Evolutionary conservation across 495 filamentous ascomycete species (phyloP), one percentile per base, ranked within the genome.

Genomic region (Podospora anserina): DNA sequence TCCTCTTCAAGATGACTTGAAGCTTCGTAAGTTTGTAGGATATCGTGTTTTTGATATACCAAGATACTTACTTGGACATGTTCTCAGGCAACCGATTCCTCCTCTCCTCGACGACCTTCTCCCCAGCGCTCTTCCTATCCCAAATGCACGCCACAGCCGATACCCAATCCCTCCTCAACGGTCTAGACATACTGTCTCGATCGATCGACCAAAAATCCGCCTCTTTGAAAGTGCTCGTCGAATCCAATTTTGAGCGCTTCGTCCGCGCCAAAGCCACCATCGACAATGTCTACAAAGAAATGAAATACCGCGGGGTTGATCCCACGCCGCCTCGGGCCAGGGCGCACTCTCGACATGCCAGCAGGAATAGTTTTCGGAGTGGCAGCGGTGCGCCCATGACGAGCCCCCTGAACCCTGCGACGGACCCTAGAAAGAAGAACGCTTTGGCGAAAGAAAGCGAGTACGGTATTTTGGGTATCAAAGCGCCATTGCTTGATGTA

Each of bases 171-270:
- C 83, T 99, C 3, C 83, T 95, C 19, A 81, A 87, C 27, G 95
- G 95, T 3, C 86, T 98, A 11, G 89, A 95, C 53, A 86, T 90
- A 60, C 85, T 99, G 4, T 93, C 92, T 5, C 84, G 83, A 63
- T 97, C 94, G 0, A 99, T 99, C 71, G 95, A 98, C 72, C 92
- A 98, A 76, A 99, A 99, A 75, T 97, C 93, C 1, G 95, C 93
- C 0, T 96, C 93, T 4, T 80, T 99, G 49, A 99, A 99, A 77
- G 91, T 96, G 1, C 85, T 99, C 3, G 95, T 99, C 27, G 95
- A 99, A 78, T 92, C 91, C 32, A 98, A 99, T 74, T 99, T 99
- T 74, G 96, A 99, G 79, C 89, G 93, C 39, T 99, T 99, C 78
- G 94, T 99, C 39, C 88, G 90, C 13, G 95, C 96, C 6, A 99